Conservation (phyloP, 768 basidiomycete species). For the Pseudohyphozyma bogoriensis region DNA sequence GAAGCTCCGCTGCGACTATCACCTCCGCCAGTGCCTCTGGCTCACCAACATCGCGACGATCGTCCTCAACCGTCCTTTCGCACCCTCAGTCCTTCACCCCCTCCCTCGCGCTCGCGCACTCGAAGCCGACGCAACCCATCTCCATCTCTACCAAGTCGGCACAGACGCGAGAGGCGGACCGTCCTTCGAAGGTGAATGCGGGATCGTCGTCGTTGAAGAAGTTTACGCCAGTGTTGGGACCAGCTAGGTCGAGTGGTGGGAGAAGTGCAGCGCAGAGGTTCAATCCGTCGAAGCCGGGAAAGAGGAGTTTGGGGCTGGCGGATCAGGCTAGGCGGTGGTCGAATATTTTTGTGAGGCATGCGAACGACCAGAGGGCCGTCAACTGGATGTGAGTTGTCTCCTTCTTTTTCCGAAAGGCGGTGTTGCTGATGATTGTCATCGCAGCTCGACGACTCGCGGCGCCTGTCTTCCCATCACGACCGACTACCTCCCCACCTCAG, state of each 20-base stretch:
- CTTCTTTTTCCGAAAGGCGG: background rate
- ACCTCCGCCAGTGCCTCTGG: background rate
- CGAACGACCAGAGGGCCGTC: constrained; percentile 64
- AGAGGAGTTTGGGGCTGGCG: constrained; percentile 22
- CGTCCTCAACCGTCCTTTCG: background rate
- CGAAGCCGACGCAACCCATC: constrained; percentile 16
- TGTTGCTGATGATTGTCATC: background rate
- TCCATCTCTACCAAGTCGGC: constrained; percentile 7
- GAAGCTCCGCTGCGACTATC: background rate
- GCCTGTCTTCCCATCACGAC: constrained; percentile 76
- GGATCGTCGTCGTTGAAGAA: background rate
- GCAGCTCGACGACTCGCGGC: constrained; percentile 23
- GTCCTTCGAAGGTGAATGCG: background rate
- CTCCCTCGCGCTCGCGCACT: background rate
- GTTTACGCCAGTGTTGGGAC: background rate
- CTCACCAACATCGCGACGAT: background rate
- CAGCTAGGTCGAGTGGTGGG: background rate
- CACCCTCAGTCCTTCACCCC: no score
- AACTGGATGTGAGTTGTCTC: constrained; percentile 70
- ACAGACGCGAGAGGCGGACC: background rate
- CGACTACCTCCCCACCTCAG: constrained; percentile 64
- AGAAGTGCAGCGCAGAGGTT: constrained; percentile 2
- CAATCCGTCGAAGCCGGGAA: constrained; percentile 27
- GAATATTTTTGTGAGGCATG: constrained; percentile 58
- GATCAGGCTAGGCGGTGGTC: constrained; percentile 69